A percentile compares a stretch with the other conserved stretches of the same genome.
Conservation (phyloP, 768 basidiomycete species). For the Ramaria rubella region DNA sequence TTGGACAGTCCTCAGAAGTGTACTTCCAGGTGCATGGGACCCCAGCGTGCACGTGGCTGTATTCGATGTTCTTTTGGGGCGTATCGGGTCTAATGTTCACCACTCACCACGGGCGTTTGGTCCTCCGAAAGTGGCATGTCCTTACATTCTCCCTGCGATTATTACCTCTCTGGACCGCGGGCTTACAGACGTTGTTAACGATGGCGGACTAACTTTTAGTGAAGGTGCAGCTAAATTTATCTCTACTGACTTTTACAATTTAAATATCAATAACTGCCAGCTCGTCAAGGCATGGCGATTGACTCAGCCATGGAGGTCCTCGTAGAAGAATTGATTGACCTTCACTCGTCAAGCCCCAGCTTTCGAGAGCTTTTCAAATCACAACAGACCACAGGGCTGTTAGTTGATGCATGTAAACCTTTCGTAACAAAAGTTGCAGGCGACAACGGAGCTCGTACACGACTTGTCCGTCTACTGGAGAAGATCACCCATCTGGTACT, state of each 20-base stretch:
- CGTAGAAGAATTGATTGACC: conserved; percentile 59
- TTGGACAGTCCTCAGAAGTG: conserved; percentile 66
- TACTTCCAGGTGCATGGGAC: conserved; percentile 66
- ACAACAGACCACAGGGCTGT: conserved; percentile 59
- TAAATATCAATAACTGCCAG: conserved; percentile 8
- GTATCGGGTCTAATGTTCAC: conserved; percentile 18
- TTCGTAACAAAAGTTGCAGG: conserved; percentile 42
- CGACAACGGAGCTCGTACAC: conserved; percentile 34
- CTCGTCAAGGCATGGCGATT: conserved; percentile 5
- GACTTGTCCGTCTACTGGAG: conserved; percentile 51
- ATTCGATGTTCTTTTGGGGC: conserved; percentile 63
- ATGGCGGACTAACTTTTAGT: neutral
- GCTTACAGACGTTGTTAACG: conserved; percentile 28
- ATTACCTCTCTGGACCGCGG: conserved; percentile 61
- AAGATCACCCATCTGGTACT: conserved; percentile 66
- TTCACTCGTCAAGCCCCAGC: conserved; percentile 56
- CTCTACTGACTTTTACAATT: conserved; percentile 17
- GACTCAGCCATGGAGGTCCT: conserved; percentile 50
- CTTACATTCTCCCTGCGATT: conserved; percentile 67
- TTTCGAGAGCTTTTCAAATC: conserved; percentile 73
- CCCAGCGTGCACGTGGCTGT: conserved; percentile 56
- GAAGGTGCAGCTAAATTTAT: conserved; percentile 27
- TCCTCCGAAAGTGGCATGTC: conserved; percentile 37
- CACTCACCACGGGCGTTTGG: conserved; percentile 20
- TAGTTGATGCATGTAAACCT: conserved; percentile 55